phyloP scores from a whole-genome alignment of 2,329 filamentous ascomycete species.

The Fusarium foetens region DNA sequence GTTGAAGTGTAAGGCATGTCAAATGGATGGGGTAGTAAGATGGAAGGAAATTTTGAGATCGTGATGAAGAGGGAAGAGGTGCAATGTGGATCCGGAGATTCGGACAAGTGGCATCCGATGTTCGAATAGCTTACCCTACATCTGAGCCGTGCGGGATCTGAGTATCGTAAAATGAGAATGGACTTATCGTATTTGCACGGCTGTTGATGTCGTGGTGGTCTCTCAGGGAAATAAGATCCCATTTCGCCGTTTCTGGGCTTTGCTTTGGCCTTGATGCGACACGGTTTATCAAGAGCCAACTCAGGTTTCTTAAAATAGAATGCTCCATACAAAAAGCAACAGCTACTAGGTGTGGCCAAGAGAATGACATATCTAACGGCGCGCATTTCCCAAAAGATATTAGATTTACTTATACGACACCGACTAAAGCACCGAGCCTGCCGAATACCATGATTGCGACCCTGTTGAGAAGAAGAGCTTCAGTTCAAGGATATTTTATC shows the following conservation, averaged over 20 bases:
- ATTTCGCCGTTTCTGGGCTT: background rate
- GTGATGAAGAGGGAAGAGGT: background rate
- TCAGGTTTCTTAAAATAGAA: slow-evolving; percentile 5
- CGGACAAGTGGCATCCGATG: slow-evolving; percentile 20
- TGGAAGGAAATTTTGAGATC: background rate
- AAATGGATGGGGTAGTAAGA: background rate
- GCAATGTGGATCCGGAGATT: slow-evolving; percentile 16
- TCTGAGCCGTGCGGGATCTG: background rate
- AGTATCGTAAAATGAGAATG: background rate
- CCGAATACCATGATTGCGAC: background rate
- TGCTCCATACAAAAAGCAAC: background rate
- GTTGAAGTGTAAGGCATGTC: background rate
- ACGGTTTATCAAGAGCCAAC: background rate
- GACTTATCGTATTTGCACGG: background rate
- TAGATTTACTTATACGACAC: background rate
- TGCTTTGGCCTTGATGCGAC: background rate
- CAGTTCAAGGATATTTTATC: background rate
- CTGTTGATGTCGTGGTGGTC: too few species aligned
- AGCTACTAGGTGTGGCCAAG: background rate
- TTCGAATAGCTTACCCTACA: background rate
- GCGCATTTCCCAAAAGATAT: background rate
- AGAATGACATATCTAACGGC: background rate
- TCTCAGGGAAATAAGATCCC: background rate
- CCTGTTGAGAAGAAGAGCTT: slow-evolving; percentile 4
- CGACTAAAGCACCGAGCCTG: background rate